Evolutionary conservation across 495 filamentous ascomycete species (phyloP).

Genomic region (Penicillium roqueforti): DNA sequence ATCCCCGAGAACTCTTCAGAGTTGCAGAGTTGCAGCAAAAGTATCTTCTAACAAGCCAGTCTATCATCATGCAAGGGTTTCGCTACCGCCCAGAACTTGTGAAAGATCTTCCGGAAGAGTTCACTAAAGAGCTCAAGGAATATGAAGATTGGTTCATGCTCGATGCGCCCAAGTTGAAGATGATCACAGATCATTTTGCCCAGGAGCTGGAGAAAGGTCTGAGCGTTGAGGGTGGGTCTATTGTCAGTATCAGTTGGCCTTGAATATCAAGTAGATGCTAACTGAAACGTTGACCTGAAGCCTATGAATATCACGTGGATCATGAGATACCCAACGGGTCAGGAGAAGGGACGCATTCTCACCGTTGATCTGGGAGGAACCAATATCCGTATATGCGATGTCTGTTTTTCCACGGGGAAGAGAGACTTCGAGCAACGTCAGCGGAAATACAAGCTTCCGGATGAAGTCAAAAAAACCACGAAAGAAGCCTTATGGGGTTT

Average conservation of each 20-base stretch:
- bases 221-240: slow-evolving; percentile 73
- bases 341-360: slow-evolving; percentile 80
- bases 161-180: slow-evolving; percentile 67
- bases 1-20: slow-evolving; percentile 1
- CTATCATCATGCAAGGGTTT: slow-evolving; percentile 14
- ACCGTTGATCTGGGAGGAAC: slow-evolving; percentile 96
- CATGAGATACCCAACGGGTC: slow-evolving; percentile 71
- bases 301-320: slow-evolving; percentile 98
- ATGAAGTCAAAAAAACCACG: slow-evolving; percentile 77
- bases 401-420: slow-evolving; percentile 71
- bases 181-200: slow-evolving; percentile 81
- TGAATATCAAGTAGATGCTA: neutral
- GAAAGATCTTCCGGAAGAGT: slow-evolving; percentile 65
- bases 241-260: slow-evolving; percentile 54
- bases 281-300: slow-evolving; percentile 37
- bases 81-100: slow-evolving; percentile 50
- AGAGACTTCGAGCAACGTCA: slow-evolving; percentile 91
- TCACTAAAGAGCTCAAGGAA: slow-evolving; percentile 66
- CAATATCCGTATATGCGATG: slow-evolving; percentile 89
- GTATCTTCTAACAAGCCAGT: neutral
- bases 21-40: neutral
- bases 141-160: slow-evolving; percentile 76
- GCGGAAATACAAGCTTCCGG: slow-evolving; percentile 85
- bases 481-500: slow-evolving; percentile 86
- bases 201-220: slow-evolving; percentile 79